phyloP scores from a whole-genome alignment of 148 eudicot genomes.

The Cornus suecica region DNA sequence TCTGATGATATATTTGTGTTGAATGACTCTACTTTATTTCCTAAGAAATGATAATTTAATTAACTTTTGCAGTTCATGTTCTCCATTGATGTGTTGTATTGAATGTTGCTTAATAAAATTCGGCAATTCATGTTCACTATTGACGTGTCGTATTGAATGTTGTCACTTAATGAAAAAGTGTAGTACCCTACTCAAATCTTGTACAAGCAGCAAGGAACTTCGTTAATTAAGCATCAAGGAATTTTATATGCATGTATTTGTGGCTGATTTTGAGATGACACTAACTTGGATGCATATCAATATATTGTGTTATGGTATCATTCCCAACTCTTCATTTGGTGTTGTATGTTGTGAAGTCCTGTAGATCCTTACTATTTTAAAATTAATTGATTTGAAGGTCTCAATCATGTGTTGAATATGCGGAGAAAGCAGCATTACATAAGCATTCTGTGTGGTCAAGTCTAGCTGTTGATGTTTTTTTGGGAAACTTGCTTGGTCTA shows the following conservation, averaged over 20 bases:
- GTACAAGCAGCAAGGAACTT: neutral
- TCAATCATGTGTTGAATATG: conserved; percentile 74
- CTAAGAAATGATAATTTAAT: neutral
- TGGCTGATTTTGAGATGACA: neutral
- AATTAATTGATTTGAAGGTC: conserved; percentile 43
- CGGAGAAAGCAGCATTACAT: conserved; percentile 73
- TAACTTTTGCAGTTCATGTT: neutral
- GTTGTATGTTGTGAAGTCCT: neutral
- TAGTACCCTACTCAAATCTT: neutral
- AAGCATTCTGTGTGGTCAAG: conserved; percentile 84
- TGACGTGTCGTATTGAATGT: neutral
- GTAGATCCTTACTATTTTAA: neutral
- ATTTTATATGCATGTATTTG: neutral
- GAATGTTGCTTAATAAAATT: neutral
- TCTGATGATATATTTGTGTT: neutral
- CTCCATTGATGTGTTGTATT: neutral
- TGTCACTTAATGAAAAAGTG: neutral
- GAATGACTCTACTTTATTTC: neutral
- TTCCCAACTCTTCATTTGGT: neutral
- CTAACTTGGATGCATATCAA: neutral
- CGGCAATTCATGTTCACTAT: neutral
- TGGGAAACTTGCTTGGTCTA: conserved; percentile 74
- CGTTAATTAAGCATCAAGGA: no score
- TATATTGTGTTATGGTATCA: neutral
- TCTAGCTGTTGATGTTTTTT: conserved; percentile 60